These are phyloP conservation scores for Prunus armeniaca DNA, from an alignment of 306 rosid genomes.

Conservation along the genomic window DNA sequence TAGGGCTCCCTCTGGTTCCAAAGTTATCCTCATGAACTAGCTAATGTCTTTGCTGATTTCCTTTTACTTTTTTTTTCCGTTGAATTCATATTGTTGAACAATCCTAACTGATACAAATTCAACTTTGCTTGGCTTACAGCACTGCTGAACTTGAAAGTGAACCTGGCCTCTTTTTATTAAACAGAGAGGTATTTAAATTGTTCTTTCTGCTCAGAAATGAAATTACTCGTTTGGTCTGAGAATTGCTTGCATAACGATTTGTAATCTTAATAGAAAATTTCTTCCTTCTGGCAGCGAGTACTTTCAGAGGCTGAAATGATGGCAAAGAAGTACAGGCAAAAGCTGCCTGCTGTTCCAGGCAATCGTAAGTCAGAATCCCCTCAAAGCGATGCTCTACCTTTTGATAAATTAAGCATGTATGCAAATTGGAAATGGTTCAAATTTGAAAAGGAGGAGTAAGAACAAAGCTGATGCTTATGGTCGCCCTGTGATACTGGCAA, in stretches of 20 bases:
- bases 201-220: slow-evolving; percentile 8
- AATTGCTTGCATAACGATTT: background rate
- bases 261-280: background rate
- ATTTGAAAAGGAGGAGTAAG: slow-evolving; percentile 53
- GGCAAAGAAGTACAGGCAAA: slow-evolving; percentile 76
- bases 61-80: background rate
- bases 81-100: background rate
- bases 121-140: slow-evolving; percentile 50
- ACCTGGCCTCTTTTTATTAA: slow-evolving; percentile 74
- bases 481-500: background rate
- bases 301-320: slow-evolving; percentile 69
- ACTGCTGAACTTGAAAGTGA: slow-evolving; percentile 90
- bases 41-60: background rate
- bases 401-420: slow-evolving; percentile 56
- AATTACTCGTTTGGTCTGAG: slow-evolving; percentile 7
- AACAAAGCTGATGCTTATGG: slow-evolving; percentile 7
- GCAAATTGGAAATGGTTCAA: slow-evolving; percentile 93
- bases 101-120: background rate
- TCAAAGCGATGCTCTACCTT: slow-evolving; percentile 35
- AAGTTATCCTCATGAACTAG: background rate
- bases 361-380: slow-evolving; percentile 28
- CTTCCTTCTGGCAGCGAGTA: slow-evolving; percentile 50
- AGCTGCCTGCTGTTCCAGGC: slow-evolving; percentile 39
- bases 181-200: slow-evolving; percentile 57
- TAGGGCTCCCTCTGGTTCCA: background rate